Evolutionary conservation across 1,284 basidiomycete genomes (phyloP), one percentile per base, ranked within the genome.

Genomic region (Fomitopsis schrenkii): DNA sequence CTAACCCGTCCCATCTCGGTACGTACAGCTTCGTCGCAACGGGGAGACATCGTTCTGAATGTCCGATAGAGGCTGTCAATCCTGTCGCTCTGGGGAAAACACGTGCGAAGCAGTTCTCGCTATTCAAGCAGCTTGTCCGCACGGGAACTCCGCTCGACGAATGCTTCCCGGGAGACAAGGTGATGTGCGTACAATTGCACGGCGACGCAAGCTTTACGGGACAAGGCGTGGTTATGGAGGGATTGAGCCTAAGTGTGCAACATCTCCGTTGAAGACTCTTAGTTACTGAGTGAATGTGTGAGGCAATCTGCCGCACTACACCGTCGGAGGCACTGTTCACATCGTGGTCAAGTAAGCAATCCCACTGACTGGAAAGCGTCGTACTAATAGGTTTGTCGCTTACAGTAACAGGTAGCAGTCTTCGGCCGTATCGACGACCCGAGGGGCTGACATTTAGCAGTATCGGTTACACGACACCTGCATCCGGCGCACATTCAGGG

Each of bases 191-290:
- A 0, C 93, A 95, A 69, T 74, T 97, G 40, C 94, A 96, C 66
- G 94, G 94, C 0, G 94, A 96, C 72, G 93, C 92, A 1, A 93
- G 91, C 57, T 95, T 96, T 70, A 85, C 88, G 0, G 94, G 94
- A 0, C 94, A 96, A 74, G 94, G 94, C 3, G 82, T 96, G 5
- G 85, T 95, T n/a, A 94, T 93, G 83, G 94, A 96, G 73, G 83
- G 84, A 17, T 78, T 96, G 30, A 91, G 93, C 2, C 75, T 96
- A 59, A 93, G 91, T 89, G 65, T 78, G 14, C 35, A 54, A 42
- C n/a, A 10, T 58, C 14, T n/a, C 15, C 15, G 19, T 10, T 10
- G 15, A 2, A 5, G 48, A 19, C 55, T 14, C 40, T 38, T 9
- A 7, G 36, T 30, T 33, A 10, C 5, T 33, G 10, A n/a, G 14